Evolutionary conservation across 1,284 basidiomycete species (phyloP).

Genomic region (Melampsora americana): DNA sequence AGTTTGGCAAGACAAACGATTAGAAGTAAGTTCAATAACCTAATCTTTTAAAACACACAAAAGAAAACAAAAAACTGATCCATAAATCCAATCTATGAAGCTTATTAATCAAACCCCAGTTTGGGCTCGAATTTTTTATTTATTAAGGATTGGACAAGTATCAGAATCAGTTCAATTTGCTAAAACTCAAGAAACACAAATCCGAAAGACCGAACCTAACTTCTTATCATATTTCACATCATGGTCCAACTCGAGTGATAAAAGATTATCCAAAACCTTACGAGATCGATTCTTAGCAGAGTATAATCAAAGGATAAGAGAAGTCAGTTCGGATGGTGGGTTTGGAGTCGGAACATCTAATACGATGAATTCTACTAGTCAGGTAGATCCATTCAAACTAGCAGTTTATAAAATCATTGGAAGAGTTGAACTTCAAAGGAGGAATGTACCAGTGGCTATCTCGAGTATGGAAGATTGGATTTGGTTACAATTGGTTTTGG

Average conservation of each 20-base stretch:
- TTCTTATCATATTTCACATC: conserved; percentile 80
- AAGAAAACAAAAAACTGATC: background rate
- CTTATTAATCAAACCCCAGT: conserved; percentile 77
- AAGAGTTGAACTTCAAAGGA: conserved; percentile 76
- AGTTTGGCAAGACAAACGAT: conserved; percentile 71
- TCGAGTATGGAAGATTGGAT: conserved; percentile 95
- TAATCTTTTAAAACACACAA: background rate
- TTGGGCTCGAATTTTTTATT: conserved; percentile 88
- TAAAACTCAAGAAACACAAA: conserved; percentile 66
- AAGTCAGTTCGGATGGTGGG: conserved; percentile 61
- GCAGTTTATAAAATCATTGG: conserved; percentile 95
- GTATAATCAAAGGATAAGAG: conserved; percentile 89
- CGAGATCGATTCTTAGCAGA: conserved; percentile 80
- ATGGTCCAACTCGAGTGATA: conserved; percentile 77
- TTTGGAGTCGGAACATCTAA: conserved; percentile 57
- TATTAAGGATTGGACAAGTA: conserved; percentile 78
- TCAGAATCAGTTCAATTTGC: conserved; percentile 77
- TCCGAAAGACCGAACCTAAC: conserved; percentile 75
- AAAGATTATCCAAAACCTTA: conserved; percentile 72
- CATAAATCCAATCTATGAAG: conserved; percentile 57
- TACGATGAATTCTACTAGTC: conserved; percentile 42
- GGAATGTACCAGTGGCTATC: conserved; percentile 79
- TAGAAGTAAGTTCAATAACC: conserved; percentile 64
- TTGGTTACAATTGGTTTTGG: conserved; percentile 89
- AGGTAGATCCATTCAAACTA: conserved; percentile 82